These are phyloP conservation scores for Umbelopsis vinacea DNA, from an alignment of 192 early-diverging fungal genomes.

Conservation along the genomic window DNA sequence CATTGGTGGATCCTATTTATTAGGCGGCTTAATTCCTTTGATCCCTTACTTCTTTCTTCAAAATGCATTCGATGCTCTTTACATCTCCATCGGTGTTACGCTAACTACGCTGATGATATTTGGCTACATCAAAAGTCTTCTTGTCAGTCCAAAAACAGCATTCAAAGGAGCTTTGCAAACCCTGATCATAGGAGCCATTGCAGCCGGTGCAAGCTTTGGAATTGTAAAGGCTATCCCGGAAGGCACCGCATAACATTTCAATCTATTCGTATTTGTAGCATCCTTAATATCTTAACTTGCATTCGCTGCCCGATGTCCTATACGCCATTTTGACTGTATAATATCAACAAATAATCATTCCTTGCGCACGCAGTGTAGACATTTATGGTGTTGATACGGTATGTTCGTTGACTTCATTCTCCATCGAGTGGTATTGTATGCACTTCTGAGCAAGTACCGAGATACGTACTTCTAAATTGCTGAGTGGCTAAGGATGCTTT, in stretches of 20 bases:
- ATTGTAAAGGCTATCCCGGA: constrained; percentile 29
- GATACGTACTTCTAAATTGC: too few relatives aligned
- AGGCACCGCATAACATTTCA: neutral
- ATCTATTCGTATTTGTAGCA: too few relatives aligned
- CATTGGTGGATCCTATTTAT: constrained; percentile 63
- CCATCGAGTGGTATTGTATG: too few relatives aligned
- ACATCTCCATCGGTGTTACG: constrained; percentile 57
- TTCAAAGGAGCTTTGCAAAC: constrained; percentile 49
- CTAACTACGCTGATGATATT: constrained; percentile 59
- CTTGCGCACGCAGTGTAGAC: too few relatives aligned
- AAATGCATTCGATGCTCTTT: constrained; percentile 44
- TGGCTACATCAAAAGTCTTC: constrained; percentile 58
- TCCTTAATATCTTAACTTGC: too few relatives aligned
- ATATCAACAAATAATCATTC: too few relatives aligned
- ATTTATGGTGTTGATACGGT: too few relatives aligned
- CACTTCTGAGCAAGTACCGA: too few relatives aligned
- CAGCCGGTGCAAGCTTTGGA: constrained; percentile 47
- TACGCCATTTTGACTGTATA: too few relatives aligned
- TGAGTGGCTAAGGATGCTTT: too few relatives aligned
- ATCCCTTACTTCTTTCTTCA: constrained; percentile 60
- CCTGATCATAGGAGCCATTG: constrained; percentile 48
- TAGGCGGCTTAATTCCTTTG: constrained; percentile 69
- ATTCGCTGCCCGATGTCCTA: too few relatives aligned
- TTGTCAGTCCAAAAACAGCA: constrained; percentile 49
- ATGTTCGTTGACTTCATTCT: too few relatives aligned